Evolutionary conservation across 495 filamentous ascomycete species (phyloP), one percentile per base, ranked within the genome.

Genomic region (Penicillium coprophilum): DNA sequence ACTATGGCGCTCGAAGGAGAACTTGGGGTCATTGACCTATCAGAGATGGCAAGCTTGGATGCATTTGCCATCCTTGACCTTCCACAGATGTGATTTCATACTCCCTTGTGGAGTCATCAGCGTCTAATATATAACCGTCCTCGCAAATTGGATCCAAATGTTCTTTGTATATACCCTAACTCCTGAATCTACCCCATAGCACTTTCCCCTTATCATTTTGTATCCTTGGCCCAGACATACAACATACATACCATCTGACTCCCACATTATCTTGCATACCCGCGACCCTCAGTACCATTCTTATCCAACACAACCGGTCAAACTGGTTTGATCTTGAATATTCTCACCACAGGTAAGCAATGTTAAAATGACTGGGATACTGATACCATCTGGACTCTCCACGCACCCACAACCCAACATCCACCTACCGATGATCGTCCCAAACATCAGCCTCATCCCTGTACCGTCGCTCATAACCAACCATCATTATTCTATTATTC

Each of bases 101-200:
- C 21, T 50, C 30, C 27, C 7, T 53, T 24, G 45, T 56, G 30
- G 53, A 62, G 40, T 38, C 40, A 24, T 13, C 11, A n/a, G 10
- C 43, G 46, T 48, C 20, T 59, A 48, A 49, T 64, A 61, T 61
- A 64, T 67, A 57, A 47, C 34, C 49, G 50, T 51, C 30, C 52
- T 38, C 52, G 52, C 55, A 19, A 40, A 51, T 24, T 40, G 27
- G 24, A 36, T 30, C 28, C 6, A 32, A 40, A 13, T 48, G 36
- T 36, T 8, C 12, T 57, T 21, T 21, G 21, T 49, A 48, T 39
- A 48, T 62, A 47, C 53, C 51, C 59, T 60, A 65, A 60, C 54
- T 59, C 59, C 57, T 50, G 39, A 20, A 48, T 44, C 31, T 46
- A 38, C 50, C 53, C 61, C 53, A 53, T 66, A 56, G 12, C 34